Evolutionary conservation across 2,329 filamentous ascomycete genomes (phyloP).

Genomic region (Fusarium zealandicum): DNA sequence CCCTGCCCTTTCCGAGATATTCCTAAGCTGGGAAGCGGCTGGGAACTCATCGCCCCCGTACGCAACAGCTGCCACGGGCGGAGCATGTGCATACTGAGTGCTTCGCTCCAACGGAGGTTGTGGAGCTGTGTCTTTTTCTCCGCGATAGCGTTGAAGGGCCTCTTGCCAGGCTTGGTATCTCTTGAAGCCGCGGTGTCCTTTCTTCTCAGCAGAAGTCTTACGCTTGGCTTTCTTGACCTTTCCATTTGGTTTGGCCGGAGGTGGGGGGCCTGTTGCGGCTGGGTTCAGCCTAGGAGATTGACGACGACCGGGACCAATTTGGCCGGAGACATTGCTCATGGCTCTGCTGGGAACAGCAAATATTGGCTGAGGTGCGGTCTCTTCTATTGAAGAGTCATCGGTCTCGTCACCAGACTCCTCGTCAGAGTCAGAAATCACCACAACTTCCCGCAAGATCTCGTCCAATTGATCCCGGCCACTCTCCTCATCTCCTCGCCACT

Average conservation of each 20-base stretch:
- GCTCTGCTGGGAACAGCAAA: constrained; percentile 12
- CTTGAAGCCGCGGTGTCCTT: constrained; percentile 54
- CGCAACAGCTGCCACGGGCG: constrained; percentile 9
- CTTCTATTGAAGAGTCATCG: constrained; percentile 45
- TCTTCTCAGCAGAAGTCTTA: constrained; percentile 43
- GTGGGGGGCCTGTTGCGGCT: constrained; percentile 17
- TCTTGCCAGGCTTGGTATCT: constrained; percentile 56
- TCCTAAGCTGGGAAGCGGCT: constrained; percentile 29
- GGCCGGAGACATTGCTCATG: constrained; percentile 18
- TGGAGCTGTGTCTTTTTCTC: constrained; percentile 12
- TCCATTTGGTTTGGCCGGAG: constrained; percentile 31
- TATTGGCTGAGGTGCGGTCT: constrained; percentile 21
- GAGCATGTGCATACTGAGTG: constrained; percentile 18
- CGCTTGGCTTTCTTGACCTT: constrained; percentile 42
- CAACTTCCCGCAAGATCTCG: constrained; percentile 70
- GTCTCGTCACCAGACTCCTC: constrained; percentile 52
- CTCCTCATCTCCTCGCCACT: constrained; percentile 76
- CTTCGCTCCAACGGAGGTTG: constrained; percentile 20
- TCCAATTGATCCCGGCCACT: constrained; percentile 72
- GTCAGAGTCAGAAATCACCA: constrained; percentile 70
- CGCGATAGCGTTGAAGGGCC: constrained; percentile 44
- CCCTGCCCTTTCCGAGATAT: constrained; percentile 27
- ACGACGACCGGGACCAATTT: constrained; percentile 23
- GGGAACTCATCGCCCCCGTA: constrained; percentile 28
- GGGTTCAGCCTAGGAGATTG: constrained; percentile 29